These are phyloP conservation scores for Gracilaria vermiculophylla DNA, from an alignment of 23 red algal genomes.

Conservation along the genomic window DNA sequence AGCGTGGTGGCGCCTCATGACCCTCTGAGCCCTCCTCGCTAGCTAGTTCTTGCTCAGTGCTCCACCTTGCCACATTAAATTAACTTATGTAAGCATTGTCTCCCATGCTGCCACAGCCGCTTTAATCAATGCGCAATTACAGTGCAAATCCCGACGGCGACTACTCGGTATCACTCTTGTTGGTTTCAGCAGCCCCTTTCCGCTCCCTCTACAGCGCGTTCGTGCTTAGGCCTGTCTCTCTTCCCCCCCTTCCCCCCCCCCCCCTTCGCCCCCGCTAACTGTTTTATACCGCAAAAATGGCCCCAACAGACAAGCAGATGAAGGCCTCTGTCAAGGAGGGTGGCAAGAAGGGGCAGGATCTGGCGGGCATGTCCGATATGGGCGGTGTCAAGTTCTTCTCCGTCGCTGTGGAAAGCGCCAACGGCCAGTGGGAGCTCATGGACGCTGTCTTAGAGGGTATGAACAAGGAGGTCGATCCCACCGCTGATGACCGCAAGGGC, in stretches of 20 bases:
- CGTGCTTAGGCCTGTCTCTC: no score
- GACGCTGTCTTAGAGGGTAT: constrained; percentile 64
- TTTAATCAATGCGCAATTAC: no score
- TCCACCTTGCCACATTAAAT: no score
- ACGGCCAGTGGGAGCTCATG: constrained; percentile 41
- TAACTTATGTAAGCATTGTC: no score
- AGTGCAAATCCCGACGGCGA: no score
- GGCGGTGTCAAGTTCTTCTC: constrained; percentile 66
- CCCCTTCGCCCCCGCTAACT: background rate
- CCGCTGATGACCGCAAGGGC: constrained; percentile 57
- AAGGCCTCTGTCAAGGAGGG: constrained; percentile 71
- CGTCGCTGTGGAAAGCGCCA: constrained; percentile 41
- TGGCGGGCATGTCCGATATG: constrained; percentile 60
- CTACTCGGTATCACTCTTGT: no score
- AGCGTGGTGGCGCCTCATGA: background rate
- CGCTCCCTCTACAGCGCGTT: no score
- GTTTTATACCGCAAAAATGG: no score
- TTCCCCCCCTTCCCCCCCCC: background rate
- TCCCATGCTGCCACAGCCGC: no score
- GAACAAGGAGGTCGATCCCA: constrained; percentile 58
- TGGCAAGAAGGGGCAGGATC: constrained; percentile 68
- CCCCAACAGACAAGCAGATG: constrained; percentile 32
- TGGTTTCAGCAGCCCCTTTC: no score
- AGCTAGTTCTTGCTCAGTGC: no score
- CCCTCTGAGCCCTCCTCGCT: background rate